These are phyloP conservation scores for Gentiana dahurica DNA, from an alignment of 257 asterid species.

Conservation along the genomic window DNA sequence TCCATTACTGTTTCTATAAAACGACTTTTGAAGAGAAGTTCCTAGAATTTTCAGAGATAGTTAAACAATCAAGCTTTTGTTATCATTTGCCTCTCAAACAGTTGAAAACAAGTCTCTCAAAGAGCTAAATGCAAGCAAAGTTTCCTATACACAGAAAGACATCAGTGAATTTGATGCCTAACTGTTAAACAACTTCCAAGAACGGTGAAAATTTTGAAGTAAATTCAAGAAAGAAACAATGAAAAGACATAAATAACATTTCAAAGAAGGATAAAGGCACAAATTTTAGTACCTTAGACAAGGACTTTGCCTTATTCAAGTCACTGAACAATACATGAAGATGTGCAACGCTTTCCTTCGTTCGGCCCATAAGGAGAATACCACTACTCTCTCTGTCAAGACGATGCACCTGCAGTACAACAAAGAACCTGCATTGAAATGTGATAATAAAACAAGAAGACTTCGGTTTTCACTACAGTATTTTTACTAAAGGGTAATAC, in stretches of 20 bases:
- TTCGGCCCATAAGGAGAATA: slow-evolving; percentile 84
- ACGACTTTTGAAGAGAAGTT: too few species aligned
- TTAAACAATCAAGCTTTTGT: too few species aligned
- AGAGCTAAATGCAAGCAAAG: too few species aligned
- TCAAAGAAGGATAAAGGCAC: neutral
- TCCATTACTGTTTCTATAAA: too few species aligned
- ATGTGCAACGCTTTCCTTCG: slow-evolving; percentile 64
- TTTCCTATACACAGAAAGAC: too few species aligned
- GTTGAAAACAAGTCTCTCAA: too few species aligned
- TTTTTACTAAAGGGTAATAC: too few species aligned
- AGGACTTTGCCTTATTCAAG: slow-evolving; percentile 36
- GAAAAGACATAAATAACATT: too few species aligned
- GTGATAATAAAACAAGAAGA: too few species aligned
- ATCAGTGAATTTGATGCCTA: neutral
- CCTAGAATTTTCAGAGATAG: too few species aligned
- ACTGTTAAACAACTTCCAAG: neutral
- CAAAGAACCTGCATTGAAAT: neutral
- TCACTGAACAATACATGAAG: slow-evolving; percentile 70
- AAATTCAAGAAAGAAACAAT: neutral
- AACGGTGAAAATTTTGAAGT: slow-evolving; percentile 1
- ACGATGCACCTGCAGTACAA: slow-evolving; percentile 63
- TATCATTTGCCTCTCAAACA: too few species aligned
- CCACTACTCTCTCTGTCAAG: slow-evolving; percentile 97
- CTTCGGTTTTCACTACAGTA: too few species aligned
- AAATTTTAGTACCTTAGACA: slow-evolving; percentile 45